Evolutionary conservation across 2,329 filamentous ascomycete genomes (phyloP), one percentile per base, ranked within the genome.

Genomic region (Hysterium pulicare): DNA sequence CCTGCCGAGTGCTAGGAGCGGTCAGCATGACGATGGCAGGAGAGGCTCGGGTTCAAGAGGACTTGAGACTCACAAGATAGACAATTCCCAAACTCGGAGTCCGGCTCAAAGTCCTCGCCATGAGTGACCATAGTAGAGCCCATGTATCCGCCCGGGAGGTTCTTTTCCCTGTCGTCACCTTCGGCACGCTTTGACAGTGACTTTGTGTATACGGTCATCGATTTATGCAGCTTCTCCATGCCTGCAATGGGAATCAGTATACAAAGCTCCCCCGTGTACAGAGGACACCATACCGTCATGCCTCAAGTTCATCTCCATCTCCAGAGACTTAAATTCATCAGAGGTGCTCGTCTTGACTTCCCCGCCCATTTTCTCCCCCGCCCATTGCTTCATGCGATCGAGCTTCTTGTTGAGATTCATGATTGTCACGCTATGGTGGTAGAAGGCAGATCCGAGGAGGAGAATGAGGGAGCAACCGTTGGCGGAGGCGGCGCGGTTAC

Each of bases 351-450:
- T 96, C 72, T 90, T 93, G 70, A 84, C 79, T 70, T 96, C 90
- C 52, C 81, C 82, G 57, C 91, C 91, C 87, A 97, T 95, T 71
- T 90, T 88, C 73, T 97, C 91, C 55, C 89, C 89, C 28, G 90
- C 89, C 91, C 91, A 97, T 84, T 97, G 91, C 75, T 91, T 94
- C 75, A 95, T 84, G 62, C 91, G 86, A 71, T 90, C 91, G 65
- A 97, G 82, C 67, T 94, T 95, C 77, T 95, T 95, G 70, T 82
- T 83, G 67, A 83, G 74, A 58, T 81, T 80, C 77, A 80, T 81
- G 43, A 21, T 53, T 48, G 60, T 45, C 16, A 35, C 13, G 33
- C 15, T 21, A 20, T 11, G 35, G 24, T 11, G 7, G 35, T 11
- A 38, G 35, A 15, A 21, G 20, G n/a, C 23, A 38, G 35, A 17